Conservation (phyloP, 2,329 filamentous ascomycete species). For the Penicillium rolfsii region DNA sequence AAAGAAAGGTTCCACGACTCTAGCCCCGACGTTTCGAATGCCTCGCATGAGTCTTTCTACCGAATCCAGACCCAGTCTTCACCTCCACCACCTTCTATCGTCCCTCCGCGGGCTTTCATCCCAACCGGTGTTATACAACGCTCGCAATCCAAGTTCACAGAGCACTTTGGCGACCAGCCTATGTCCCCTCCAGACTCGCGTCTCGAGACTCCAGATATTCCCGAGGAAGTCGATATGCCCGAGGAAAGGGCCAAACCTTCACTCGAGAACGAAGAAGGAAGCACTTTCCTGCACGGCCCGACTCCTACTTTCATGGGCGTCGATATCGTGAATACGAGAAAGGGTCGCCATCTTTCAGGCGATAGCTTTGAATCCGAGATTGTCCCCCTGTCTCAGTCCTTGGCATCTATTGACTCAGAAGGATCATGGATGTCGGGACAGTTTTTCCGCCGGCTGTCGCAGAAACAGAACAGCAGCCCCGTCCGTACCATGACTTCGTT, state of each 20-base stretch:
- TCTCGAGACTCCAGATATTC: constrained; percentile 74
- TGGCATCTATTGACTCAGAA: constrained; percentile 94
- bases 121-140: constrained; percentile 68
- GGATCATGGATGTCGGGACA: constrained; percentile 92
- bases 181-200: constrained; percentile 83
- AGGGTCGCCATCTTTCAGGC: constrained; percentile 39
- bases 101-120: constrained; percentile 48
- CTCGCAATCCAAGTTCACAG: constrained; percentile 86
- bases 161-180: constrained; percentile 85
- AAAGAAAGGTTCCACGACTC: constrained; percentile 53
- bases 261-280: constrained; percentile 25
- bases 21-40: constrained; percentile 86
- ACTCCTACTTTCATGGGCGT: constrained; percentile 28
- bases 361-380: constrained; percentile 52
- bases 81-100: constrained; percentile 36
- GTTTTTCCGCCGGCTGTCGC: constrained; percentile 55
- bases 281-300: constrained; percentile 29
- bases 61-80: constrained; percentile 57
- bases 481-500: constrained; percentile 49
- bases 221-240: constrained; percentile 56
- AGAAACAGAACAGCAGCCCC: constrained; percentile 38
- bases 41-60: constrained; percentile 83
- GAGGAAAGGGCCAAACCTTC: constrained; percentile 32
- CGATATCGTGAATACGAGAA: constrained; percentile 36
- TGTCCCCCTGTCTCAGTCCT: constrained; percentile 70